A percentile compares a stretch with the other conserved stretches of the same genome.
phyloP scores from a whole-genome alignment of 2,329 filamentous ascomycete genomes.

The Neonectria coccinea region DNA sequence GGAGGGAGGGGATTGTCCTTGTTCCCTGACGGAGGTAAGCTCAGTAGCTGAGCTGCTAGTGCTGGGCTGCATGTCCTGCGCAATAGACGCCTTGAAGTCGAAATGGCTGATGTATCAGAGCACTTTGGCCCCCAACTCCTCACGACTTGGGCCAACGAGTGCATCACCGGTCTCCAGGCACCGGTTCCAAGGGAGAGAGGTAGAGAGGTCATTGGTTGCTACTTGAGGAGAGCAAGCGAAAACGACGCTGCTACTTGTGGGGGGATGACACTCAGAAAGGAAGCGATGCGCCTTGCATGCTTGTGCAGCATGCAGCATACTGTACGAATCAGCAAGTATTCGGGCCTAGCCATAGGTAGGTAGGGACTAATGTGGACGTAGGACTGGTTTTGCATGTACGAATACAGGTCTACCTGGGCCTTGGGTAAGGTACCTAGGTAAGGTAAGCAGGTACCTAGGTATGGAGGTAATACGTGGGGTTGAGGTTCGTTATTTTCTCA shows the following conservation, averaged over 20 bases:
- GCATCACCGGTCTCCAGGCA: constrained; percentile 25
- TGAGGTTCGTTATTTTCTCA: neutral
- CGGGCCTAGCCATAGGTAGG: constrained; percentile 4
- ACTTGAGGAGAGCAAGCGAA: constrained; percentile 8
- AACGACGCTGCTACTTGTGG: constrained; percentile 20
- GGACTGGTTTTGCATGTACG: neutral
- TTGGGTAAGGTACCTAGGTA: neutral
- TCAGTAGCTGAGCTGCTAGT: neutral
- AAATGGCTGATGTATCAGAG: constrained; percentile 14
- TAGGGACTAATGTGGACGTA: neutral
- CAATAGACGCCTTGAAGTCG: constrained; percentile 5
- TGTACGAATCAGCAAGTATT: constrained; percentile 21
- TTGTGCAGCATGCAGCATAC: constrained; percentile 22
- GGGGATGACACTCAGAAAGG: constrained; percentile 14
- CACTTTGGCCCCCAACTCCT: constrained; percentile 17
- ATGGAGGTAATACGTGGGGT: neutral
- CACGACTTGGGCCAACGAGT: constrained; percentile 17
- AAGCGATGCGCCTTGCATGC: constrained; percentile 29
- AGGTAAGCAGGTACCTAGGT: too few relatives aligned
- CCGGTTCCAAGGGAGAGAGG: constrained; percentile 12
- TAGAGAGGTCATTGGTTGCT: constrained; percentile 16
- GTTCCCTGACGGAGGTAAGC: neutral
- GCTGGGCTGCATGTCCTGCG: constrained; percentile 18
- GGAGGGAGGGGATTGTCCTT: constrained; percentile 9
- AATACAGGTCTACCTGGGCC: constrained; percentile 1